Base-by-base conservation (phyloP, 2,329 filamentous ascomycete species). In the Plenodomus tracheiphilus region DNA sequence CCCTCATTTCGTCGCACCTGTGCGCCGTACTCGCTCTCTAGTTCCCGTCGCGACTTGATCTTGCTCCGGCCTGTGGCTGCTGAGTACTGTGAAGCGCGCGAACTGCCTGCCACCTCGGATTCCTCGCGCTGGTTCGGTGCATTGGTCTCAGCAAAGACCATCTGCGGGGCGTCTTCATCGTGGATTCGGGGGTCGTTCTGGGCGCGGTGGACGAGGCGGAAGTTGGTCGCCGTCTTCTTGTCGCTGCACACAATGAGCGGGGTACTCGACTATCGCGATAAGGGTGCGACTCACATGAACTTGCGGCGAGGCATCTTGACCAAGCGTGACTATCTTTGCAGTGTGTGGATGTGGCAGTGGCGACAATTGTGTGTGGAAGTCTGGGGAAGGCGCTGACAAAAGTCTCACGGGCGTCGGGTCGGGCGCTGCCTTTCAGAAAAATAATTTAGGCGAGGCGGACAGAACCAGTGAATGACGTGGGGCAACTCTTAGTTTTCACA, bases 111-210 rank as follows among this genome's bases (percentile, higher is more conserved):
- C 21, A 73, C 51, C 41, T 71, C 69, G 35, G 58, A 56, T 39
- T 52, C 51, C 41, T 68, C 60, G 42, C 66, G 65, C 48, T 57
- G 37, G 20, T 71, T 72, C 9, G 74, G 72, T 40, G 79, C 75
- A 20, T 69, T 69, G 48, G 83, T 75, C 60, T 83, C 90, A 69
- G 94, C 89, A 58, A 99, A 85, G 69, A 99, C 88, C 85, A 96
- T 94, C 60, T 91, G 87, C 41, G 93, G 89, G 46, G 91, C 92
- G 65, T 86, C 82, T 64, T 87, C 83, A 78, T 99, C 92, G 81
- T 99, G 88, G 71, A 99, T 97, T 65, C 93, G 85, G 39, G 95
- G 94, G 74, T 99, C 94, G 84, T 97, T 91, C 76, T 99, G 95
- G 28, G 93, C 90, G 68, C 94, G 90, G 77, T 97, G 90, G 65